Conservation (phyloP, 306 rosid species). For the Lathyrus aphaca region DNA sequence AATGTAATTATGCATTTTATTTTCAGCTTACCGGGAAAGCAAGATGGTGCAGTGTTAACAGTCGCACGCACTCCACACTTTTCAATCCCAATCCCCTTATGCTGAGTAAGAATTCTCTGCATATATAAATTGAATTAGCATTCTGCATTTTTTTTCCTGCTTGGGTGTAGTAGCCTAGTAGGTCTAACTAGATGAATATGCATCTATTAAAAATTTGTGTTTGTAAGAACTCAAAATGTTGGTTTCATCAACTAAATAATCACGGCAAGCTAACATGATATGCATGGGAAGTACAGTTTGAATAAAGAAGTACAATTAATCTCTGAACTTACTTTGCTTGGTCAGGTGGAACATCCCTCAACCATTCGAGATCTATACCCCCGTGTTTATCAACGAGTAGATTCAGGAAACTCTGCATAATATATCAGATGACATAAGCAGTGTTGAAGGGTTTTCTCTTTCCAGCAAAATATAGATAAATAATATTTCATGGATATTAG, state of each 20-base stretch:
- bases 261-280: slow-evolving; percentile 20
- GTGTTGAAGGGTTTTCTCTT: slow-evolving; percentile 28
- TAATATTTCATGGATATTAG: slow-evolving; percentile 21
- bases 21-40: slow-evolving; percentile 91
- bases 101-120: slow-evolving; percentile 95
- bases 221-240: slow-evolving; percentile 19
- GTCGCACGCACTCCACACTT: slow-evolving; percentile 99
- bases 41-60: slow-evolving; percentile 96
- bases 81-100: slow-evolving; percentile 91
- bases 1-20: slow-evolving; percentile 22
- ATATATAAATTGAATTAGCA: slow-evolving; percentile 33
- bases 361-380: slow-evolving; percentile 85
- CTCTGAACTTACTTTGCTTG: slow-evolving; percentile 78
- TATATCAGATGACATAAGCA: slow-evolving; percentile 42
- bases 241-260: slow-evolving; percentile 25
- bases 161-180: slow-evolving; percentile 22
- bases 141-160: slow-evolving; percentile 23
- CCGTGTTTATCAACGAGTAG: slow-evolving; percentile 84
- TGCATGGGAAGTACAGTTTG: slow-evolving; percentile 23
- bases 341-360: slow-evolving; percentile 94
- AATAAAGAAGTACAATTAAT: slow-evolving; percentile 37
- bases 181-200: slow-evolving; percentile 3
- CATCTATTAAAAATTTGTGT: neutral
- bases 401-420: slow-evolving; percentile 80
- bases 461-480: slow-evolving; percentile 25